These are phyloP conservation scores for Exophiala calicioides DNA, from an alignment of 2,329 filamentous ascomycete genomes.

Conservation along the genomic window DNA sequence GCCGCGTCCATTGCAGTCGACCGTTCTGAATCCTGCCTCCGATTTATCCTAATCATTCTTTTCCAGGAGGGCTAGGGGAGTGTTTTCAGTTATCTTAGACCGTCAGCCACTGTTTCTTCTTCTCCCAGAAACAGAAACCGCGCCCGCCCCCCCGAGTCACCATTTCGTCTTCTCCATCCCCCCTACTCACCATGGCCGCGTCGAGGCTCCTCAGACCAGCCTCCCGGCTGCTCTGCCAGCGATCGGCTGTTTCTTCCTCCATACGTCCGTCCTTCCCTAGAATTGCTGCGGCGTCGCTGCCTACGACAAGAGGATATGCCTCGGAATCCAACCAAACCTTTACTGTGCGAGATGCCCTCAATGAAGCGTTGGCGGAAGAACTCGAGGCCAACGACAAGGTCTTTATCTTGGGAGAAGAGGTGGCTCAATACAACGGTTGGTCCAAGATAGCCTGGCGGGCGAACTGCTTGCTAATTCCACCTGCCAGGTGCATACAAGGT, in stretches of 20 bases:
- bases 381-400: constrained; percentile 92
- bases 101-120: no score
- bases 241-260: constrained; percentile 39
- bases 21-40: no score
- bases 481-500: constrained; percentile 73
- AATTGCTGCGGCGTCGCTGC: constrained; percentile 49
- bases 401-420: constrained; percentile 95
- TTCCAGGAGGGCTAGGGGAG: no score
- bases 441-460: constrained; percentile 34
- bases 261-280: constrained; percentile 39
- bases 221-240: constrained; percentile 61
- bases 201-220: constrained; percentile 65
- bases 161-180: constrained; percentile 43
- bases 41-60: no score
- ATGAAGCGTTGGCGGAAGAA: constrained; percentile 97
- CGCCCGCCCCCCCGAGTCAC: no score
- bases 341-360: constrained; percentile 94
- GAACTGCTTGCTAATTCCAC: constrained; percentile 3
- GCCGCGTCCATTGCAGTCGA: no score
- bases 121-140: no score
- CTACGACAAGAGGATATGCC: constrained; percentile 57
- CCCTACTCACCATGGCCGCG: constrained; percentile 54
- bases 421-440: constrained; percentile 99
- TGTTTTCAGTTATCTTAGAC: no score
- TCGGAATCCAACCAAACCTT: constrained; percentile 76